phyloP scores from a whole-genome alignment of 306 rosid genomes.

The Cyclanthera cordifolia region DNA sequence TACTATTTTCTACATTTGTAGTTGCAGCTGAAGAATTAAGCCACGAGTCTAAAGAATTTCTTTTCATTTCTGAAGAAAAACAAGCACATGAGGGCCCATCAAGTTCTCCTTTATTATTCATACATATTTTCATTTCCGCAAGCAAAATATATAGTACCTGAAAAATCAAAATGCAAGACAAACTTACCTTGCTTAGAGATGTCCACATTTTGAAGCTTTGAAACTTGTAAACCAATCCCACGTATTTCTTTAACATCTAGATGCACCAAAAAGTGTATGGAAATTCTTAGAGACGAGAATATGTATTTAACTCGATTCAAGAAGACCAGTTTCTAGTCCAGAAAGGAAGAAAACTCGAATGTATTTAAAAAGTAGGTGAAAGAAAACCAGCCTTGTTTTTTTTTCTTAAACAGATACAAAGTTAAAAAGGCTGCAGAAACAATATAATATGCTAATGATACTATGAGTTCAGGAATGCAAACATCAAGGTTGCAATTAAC shows the following conservation, averaged over 20 bases:
- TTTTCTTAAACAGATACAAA: background rate
- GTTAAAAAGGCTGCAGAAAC: background rate
- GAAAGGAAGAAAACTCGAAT: background rate
- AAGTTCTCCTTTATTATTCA: background rate
- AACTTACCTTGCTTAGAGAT: constrained; percentile 57
- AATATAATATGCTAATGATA: background rate
- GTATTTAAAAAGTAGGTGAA: background rate
- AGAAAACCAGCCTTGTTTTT: background rate
- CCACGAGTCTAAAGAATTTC: constrained; percentile 56
- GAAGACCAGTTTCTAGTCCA: background rate
- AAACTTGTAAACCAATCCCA: constrained; percentile 89
- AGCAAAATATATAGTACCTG: background rate
- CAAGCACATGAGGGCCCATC: background rate
- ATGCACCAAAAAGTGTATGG: constrained; percentile 16
- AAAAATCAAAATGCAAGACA: background rate
- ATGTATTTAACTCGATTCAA: background rate
- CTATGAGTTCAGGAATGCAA: background rate
- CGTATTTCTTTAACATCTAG: constrained; percentile 87
- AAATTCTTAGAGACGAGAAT: constrained; percentile 9
- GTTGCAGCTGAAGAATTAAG: constrained; percentile 46
- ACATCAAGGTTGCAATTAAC: background rate
- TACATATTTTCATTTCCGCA: background rate
- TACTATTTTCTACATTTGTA: constrained; percentile 20
- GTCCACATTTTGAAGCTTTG: constrained; percentile 63
- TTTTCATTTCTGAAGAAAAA: constrained; percentile 27